Base-by-base conservation (phyloP, 148 eudicot genomes). In the Gaultheria prostrata region DNA sequence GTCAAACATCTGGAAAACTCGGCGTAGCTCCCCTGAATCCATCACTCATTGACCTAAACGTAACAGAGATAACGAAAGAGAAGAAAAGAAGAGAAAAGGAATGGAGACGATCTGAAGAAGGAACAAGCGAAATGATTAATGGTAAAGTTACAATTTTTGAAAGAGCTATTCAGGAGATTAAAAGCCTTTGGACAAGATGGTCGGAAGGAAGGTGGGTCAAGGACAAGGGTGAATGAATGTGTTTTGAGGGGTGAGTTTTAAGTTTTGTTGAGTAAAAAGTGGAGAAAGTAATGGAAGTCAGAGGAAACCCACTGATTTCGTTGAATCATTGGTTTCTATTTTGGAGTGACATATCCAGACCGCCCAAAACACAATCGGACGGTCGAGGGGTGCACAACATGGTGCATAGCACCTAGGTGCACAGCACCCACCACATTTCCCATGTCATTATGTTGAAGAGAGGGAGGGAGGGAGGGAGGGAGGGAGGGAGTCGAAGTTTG, bases 1-100 rank as follows among this genome's bases (percentile, higher is more conserved):
- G 53, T 89, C 89, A 32, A 89, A 86, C 86, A 87, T 86, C 12
- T 85, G 79, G 82, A 86, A 87, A 11, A 89, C 84, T 6, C 90
- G 76, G 9, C 78, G 51, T 5, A 89, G 87, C 78, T 89, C 89
- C 28, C 46, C 80, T 0, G 74, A 11, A 24, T 88, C 88, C 90
- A 88, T 84, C 28, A 9, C 49, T 32, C 13, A 39, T 33, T 11
- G 30, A 56, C 18, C 43, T 35, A 53, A 79, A 77, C 33, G 65
- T 78, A 78, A 30, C 43, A 33, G 69, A 33, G 8, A 20, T 39
- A 20, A 39, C 24, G 3, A 73, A 48, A n/a, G 14, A 7, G 0
- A 26, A 17, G 24, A 39, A 43, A 10, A 45, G 28, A 8, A 13
- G 50, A 50, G 49, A 1, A 32, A 12, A 9, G 21, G 20, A 33